These are phyloP conservation scores for Bathelium albidoporum DNA, from an alignment of 495 filamentous ascomycete genomes.

Conservation along the genomic window DNA sequence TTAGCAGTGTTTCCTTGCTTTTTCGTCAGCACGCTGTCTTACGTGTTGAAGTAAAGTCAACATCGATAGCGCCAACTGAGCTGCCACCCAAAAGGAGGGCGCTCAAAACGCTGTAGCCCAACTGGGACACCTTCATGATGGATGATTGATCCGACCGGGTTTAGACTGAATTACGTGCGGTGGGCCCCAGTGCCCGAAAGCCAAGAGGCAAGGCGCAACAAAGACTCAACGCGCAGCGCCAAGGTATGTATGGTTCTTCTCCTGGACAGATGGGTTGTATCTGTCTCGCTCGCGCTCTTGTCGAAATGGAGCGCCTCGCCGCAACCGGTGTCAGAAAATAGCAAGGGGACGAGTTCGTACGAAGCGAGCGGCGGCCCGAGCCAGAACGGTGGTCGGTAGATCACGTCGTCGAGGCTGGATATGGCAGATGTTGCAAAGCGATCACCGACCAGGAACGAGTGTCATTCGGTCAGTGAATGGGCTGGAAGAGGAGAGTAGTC, in stretches of 20 bases:
- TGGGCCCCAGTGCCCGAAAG: not conserved
- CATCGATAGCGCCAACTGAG: not conserved
- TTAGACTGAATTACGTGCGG: not conserved
- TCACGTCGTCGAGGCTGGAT: not conserved
- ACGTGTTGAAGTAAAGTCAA: conserved; percentile 10
- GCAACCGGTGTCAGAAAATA: not conserved
- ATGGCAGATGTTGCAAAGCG: not conserved
- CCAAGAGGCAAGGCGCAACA: not conserved
- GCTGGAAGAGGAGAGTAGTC: not conserved
- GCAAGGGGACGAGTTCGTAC: not conserved
- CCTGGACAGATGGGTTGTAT: not conserved
- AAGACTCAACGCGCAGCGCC: conserved; percentile 1
- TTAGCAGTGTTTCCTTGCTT: not conserved
- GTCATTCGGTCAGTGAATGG: conserved; percentile 1
- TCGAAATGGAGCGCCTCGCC: not conserved
- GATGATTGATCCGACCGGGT: not conserved
- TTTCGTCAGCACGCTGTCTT: not conserved
- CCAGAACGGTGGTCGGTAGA: not conserved
- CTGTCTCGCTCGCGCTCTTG: not conserved
- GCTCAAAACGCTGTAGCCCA: not conserved
- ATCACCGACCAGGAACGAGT: not conserved
- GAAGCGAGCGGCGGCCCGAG: not conserved
- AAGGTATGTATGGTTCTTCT: not conserved
- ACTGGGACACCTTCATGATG: not conserved
- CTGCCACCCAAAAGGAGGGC: not conserved